Evolutionary conservation across 140 eudicot genomes (phyloP), one percentile per base, ranked within the genome.

Genomic region (Flaveria floridana): DNA sequence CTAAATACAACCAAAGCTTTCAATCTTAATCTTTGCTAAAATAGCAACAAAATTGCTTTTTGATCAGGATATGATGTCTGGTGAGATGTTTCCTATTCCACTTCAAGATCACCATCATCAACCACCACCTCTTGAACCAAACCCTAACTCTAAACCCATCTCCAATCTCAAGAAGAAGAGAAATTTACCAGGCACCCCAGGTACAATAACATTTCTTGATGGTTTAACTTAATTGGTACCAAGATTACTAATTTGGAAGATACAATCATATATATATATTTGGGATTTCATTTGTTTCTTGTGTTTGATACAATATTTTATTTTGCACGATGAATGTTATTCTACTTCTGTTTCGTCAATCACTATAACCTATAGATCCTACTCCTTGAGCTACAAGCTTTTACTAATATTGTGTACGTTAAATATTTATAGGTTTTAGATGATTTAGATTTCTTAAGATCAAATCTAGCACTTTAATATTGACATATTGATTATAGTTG

Each of bases 121-220:
- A 52, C 85, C 75, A 74, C 86, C 83, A 34, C 76, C 62, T 52
- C 61, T 63, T 44, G 91, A 85, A 9, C 65, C 86, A 69, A 89
- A 89, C 94, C 96, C 89, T 84, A 89, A 89, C 75, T 83, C 84
- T 76, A 84, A 87, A 70, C 71, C 96, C 71, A 83, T 48, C 68
- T 67, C 90, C 10, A 85, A 79, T 75, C 75, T 83, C 79, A 93
- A 90, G 89, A 93, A 90, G 89, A 87, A 79, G 80, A 83, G 98
- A 77, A 92, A 92, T 71, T 84, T 87, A 9, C 98, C 98, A 12
- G 98, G 98, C 68, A 88, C 89, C 56, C 98, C 98, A 84, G 98
- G 98, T 86, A 79, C 51, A 65, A 34, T 58, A 55, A 58, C 34
- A 73, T 68, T 37, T 65, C 26, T 78, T 68, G 73, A 66, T 72